phyloP scores from a whole-genome alignment of 1,284 basidiomycete species.

The Sphaerobolus stellatus region DNA sequence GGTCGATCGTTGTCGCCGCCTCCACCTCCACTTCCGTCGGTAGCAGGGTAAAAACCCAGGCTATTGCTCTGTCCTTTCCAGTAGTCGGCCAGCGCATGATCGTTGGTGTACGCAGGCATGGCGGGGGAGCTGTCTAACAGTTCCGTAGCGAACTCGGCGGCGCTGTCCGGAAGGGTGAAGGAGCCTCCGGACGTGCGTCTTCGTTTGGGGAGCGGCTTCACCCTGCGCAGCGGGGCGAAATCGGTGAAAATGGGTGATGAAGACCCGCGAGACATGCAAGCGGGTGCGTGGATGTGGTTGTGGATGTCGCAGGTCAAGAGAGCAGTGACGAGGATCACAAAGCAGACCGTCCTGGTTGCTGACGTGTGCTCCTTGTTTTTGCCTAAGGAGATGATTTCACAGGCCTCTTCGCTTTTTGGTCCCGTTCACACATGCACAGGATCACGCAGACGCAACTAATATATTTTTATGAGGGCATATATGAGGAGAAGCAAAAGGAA shows the following conservation, averaged over 20 bases:
- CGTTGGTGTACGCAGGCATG: too few relatives aligned
- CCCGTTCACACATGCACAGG: too few relatives aligned
- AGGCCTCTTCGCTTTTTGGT: not conserved
- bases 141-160: not conserved
- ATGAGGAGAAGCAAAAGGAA: not conserved
- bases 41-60: too few relatives aligned
- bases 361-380: not conserved
- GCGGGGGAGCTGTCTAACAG: too few relatives aligned
- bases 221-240: constrained; percentile 54
- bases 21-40: too few relatives aligned
- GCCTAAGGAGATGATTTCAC: not conserved
- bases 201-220: constrained; percentile 70
- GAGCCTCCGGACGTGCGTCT: constrained; percentile 45
- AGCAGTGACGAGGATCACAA: too few relatives aligned
- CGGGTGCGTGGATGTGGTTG: constrained; percentile 8
- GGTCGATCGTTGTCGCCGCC: too few relatives aligned
- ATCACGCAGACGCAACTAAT: not conserved
- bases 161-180: constrained; percentile 1
- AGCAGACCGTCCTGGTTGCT: too few relatives aligned
- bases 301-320: not conserved
- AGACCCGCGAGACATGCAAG: constrained; percentile 45
- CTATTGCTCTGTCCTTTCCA: too few relatives aligned
- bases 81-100: too few relatives aligned
- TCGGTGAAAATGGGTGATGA: constrained; percentile 63
- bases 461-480: not conserved